A percentile compares a stretch with the other conserved stretches of the same genome.
Evolutionary conservation across 768 basidiomycete genomes (phyloP).

Genomic region (Galerina sulciceps): DNA sequence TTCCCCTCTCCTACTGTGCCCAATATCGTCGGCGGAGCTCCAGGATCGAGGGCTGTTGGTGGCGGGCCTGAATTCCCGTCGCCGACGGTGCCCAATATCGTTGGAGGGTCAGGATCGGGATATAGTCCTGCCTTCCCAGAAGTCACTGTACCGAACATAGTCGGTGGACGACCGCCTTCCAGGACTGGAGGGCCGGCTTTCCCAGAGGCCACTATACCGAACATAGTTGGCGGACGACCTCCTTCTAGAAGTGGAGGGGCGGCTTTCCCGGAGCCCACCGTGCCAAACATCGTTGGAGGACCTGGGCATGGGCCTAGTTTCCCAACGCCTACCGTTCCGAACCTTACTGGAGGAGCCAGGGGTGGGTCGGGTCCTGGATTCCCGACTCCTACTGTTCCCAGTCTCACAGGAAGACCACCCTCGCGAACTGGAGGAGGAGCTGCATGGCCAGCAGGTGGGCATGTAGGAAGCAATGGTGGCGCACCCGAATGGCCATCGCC

Average conservation of each 20-base stretch:
- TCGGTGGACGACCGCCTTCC: neutral
- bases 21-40: neutral
- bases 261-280: neutral
- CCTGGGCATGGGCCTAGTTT: neutral
- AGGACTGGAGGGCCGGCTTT: neutral
- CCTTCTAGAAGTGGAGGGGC: neutral
- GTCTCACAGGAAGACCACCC: neutral
- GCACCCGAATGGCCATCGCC: conserved; percentile 5
- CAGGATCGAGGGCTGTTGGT: neutral
- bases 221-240: neutral
- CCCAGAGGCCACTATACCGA: neutral
- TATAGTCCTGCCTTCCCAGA: neutral
- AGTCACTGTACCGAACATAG: neutral
- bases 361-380: neutral
- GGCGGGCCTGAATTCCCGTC: neutral
- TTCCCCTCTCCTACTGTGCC: neutral
- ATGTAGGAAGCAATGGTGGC: neutral
- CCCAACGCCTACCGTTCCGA: neutral
- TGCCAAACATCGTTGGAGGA: neutral
- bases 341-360: neutral
- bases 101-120: neutral
- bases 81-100: neutral
- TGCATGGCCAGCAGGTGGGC: neutral
- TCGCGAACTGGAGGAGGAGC: neutral
- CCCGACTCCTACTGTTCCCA: neutral